phyloP scores from a whole-genome alignment of 2,329 filamentous ascomycete genomes.

The Macroventuria anomochaeta region DNA sequence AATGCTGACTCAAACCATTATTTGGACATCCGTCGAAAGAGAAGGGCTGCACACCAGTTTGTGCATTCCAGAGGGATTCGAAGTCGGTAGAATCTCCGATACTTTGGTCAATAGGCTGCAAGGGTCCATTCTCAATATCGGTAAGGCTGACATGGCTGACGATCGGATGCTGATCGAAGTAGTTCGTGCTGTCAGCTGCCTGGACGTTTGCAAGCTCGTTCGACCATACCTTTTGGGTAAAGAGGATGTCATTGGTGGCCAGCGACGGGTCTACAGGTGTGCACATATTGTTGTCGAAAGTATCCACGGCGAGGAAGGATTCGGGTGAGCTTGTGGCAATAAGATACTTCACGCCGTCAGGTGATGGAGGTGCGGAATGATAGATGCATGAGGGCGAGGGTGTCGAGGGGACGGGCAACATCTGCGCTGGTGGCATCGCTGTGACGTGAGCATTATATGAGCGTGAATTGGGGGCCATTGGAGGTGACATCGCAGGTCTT shows the following conservation, averaged over 20 bases:
- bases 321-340: background rate
- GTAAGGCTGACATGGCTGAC: background rate
- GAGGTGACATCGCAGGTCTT: slow-evolving; percentile 2
- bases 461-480: background rate
- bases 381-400: background rate
- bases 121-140: background rate
- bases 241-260: background rate
- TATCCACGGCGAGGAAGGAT: background rate
- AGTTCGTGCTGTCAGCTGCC: background rate
- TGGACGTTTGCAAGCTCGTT: background rate
- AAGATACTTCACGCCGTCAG: background rate
- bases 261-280: background rate
- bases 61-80: background rate
- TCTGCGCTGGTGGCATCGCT: background rate
- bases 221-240: background rate
- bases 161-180: background rate
- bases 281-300: background rate
- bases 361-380: background rate
- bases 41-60: background rate
- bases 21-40: background rate
- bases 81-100: background rate
- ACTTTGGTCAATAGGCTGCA: too few species aligned
- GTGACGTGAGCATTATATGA: background rate
- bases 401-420: background rate
- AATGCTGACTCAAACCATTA: background rate